Percentiles rank a stretch among this genome's conserved stretches.
Conservation (phyloP, 2,329 filamentous ascomycete genomes). For the Stagonosporopsis vannaccii region DNA sequence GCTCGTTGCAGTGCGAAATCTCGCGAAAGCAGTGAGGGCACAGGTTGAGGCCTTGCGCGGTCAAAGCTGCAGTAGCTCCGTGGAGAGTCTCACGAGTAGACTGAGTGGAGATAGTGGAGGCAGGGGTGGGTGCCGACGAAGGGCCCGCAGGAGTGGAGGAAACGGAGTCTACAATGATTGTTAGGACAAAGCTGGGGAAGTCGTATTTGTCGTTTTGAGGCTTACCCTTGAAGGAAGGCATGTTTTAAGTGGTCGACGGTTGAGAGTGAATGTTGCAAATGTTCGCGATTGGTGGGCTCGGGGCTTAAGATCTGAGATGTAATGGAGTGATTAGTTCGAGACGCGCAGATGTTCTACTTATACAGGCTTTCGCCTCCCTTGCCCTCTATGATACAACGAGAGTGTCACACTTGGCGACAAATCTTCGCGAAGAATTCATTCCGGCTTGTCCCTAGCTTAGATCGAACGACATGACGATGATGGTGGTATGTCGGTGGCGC, state of each 20-base stretch:
- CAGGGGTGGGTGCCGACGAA: slow-evolving; percentile 31
- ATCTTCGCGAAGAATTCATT: slow-evolving; percentile 19
- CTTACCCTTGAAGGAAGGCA: slow-evolving; percentile 35
- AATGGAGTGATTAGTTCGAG: slow-evolving; percentile 2
- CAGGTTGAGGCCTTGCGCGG: slow-evolving; percentile 32
- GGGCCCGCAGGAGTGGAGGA: slow-evolving; percentile 35
- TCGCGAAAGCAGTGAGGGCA: slow-evolving; percentile 40
- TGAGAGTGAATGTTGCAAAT: background rate
- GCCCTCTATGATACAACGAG: slow-evolving; percentile 17
- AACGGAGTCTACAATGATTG: slow-evolving; percentile 25
- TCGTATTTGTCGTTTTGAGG: too few species aligned
- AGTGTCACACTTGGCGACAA: slow-evolving; percentile 27
- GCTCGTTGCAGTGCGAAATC: slow-evolving; percentile 36
- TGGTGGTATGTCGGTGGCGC: slow-evolving; percentile 30
- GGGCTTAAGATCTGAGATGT: background rate
- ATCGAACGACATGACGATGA: slow-evolving; percentile 34
- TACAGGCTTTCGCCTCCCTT: slow-evolving; percentile 21
- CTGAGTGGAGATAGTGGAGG: slow-evolving; percentile 21
- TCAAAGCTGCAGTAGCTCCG: slow-evolving; percentile 30
- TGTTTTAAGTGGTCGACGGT: slow-evolving; percentile 13
- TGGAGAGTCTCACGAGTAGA: slow-evolving; percentile 33
- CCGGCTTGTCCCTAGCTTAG: slow-evolving; percentile 32
- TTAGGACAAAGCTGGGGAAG: slow-evolving; percentile 4
- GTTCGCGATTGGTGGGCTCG: background rate
- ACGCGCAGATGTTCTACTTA: slow-evolving; percentile 20